phyloP scores from a whole-genome alignment of 768 basidiomycete genomes.

The Epithele typhae region DNA sequence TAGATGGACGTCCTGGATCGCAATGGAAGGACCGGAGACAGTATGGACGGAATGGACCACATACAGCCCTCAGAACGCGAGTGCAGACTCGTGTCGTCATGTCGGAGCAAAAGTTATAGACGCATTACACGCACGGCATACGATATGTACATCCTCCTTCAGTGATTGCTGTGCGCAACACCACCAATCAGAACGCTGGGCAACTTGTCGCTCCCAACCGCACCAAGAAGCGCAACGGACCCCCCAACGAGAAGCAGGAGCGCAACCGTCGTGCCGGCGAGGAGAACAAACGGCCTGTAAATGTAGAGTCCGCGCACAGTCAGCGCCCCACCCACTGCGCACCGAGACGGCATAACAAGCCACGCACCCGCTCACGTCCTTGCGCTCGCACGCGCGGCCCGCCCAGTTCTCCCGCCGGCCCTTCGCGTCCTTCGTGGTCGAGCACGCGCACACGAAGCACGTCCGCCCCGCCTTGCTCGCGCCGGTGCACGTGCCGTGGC shows the following conservation, averaged over 20 bases:
- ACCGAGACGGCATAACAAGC: neutral
- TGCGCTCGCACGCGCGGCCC: conserved; percentile 70
- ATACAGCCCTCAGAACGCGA: too few species aligned
- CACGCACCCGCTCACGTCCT: conserved; percentile 77
- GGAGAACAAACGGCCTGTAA: conserved; percentile 66
- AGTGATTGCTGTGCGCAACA: conserved; percentile 4
- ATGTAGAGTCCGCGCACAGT: too few species aligned
- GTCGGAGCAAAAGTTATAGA: too few species aligned
- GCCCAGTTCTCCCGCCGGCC: conserved; percentile 70
- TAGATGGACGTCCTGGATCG: too few species aligned
- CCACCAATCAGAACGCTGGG: conserved; percentile 69
- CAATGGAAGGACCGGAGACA: too few species aligned
- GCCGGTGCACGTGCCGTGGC: conserved; percentile 60
- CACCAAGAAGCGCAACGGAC: conserved; percentile 61
- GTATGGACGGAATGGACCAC: too few species aligned
- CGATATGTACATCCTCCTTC: conserved; percentile 6
- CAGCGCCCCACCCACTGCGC: neutral
- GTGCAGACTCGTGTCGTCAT: too few species aligned
- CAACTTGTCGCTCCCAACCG: conserved; percentile 55
- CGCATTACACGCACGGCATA: conserved; percentile 4
- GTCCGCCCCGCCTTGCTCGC: conserved; percentile 54
- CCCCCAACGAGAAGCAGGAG: conserved; percentile 64
- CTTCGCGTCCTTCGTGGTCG: conserved; percentile 43
- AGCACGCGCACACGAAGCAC: conserved; percentile 46
- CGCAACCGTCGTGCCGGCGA: conserved; percentile 63